A percentile compares a stretch with the other conserved stretches of the same genome.
These are phyloP conservation scores for Epichloe hybrida DNA, from an alignment of 2,329 filamentous ascomycete species.

Conservation along the genomic window DNA sequence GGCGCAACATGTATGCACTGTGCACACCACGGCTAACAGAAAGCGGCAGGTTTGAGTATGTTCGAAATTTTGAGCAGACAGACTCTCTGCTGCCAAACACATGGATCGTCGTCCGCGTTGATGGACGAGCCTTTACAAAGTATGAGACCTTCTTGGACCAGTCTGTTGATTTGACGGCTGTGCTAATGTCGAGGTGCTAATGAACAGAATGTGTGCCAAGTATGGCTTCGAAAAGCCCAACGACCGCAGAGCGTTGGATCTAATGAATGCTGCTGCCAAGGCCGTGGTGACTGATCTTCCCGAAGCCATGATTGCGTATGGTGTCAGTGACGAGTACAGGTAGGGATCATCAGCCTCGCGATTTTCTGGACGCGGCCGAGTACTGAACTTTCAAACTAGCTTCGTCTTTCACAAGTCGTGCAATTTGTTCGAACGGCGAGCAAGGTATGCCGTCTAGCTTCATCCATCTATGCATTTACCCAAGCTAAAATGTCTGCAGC, in stretches of 20 bases:
- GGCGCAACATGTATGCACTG: not conserved
- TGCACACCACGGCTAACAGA: not conserved
- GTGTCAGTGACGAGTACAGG: slow-evolving; percentile 90
- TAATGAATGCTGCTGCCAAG: slow-evolving; percentile 90
- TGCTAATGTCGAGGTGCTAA: slow-evolving; percentile 4
- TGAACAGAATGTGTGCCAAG: slow-evolving; percentile 58
- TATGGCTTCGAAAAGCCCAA: slow-evolving; percentile 89
- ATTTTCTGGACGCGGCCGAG: not conserved
- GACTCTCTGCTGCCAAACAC: slow-evolving; percentile 77
- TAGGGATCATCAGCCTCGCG: slow-evolving; percentile 18
- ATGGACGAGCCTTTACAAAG: slow-evolving; percentile 93
- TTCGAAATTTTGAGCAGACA: slow-evolving; percentile 73
- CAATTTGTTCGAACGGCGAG: slow-evolving; percentile 71
- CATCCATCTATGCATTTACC: not conserved
- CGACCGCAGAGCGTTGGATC: slow-evolving; percentile 69
- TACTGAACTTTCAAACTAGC: slow-evolving; percentile 30
- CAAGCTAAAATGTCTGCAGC: slow-evolving; percentile 27
- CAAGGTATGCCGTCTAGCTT: slow-evolving; percentile 40
- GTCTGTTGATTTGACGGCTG: not conserved
- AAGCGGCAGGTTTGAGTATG: slow-evolving; percentile 70
- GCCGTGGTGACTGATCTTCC: slow-evolving; percentile 72
- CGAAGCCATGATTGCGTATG: slow-evolving; percentile 80
- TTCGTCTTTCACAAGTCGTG: slow-evolving; percentile 81
- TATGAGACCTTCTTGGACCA: slow-evolving; percentile 21
- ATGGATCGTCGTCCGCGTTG: slow-evolving; percentile 89